A percentile compares a stretch with the other conserved stretches of the same genome.
Evolutionary conservation across 371 early-diverging fungal species (phyloP).

Genomic region (Dipsacomyces acuminosporus): DNA sequence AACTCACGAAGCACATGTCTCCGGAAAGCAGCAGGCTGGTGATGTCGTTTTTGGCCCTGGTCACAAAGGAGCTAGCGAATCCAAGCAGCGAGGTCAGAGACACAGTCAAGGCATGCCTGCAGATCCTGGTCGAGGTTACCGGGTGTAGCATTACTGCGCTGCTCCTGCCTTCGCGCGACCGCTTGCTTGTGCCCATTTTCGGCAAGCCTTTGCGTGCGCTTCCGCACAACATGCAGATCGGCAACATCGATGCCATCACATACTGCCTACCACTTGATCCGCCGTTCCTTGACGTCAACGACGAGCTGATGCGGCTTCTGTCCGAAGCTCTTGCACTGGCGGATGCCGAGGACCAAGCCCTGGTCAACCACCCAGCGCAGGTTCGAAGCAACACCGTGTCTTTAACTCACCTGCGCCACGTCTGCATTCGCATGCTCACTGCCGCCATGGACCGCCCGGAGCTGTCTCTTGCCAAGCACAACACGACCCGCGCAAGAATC

Average conservation of each 20-base stretch:
- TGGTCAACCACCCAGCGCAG: slow-evolving; percentile 78
- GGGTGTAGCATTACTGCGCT: slow-evolving; percentile 78
- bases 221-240: slow-evolving; percentile 95
- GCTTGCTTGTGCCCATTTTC: slow-evolving; percentile 91
- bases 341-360: slow-evolving; percentile 96
- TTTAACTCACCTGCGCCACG: slow-evolving; percentile 81
- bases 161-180: slow-evolving; percentile 77
- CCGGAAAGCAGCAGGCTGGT: slow-evolving; percentile 32
- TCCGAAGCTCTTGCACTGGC: slow-evolving; percentile 92
- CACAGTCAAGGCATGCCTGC: slow-evolving; percentile 77
- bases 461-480: slow-evolving; percentile 65
- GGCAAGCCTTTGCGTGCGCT: slow-evolving; percentile 94
- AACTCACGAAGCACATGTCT: slow-evolving; percentile 17
- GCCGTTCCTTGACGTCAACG: slow-evolving; percentile 84
- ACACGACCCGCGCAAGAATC: slow-evolving; percentile 77
- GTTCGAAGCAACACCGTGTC: slow-evolving; percentile 73
- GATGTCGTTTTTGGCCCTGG: slow-evolving; percentile 57
- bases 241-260: slow-evolving; percentile 96
- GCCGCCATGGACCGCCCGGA: slow-evolving; percentile 83
- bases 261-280: slow-evolving; percentile 91
- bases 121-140: slow-evolving; percentile 73
- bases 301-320: slow-evolving; percentile 84
- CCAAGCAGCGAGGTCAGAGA: slow-evolving; percentile 86
- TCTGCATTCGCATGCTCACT: slow-evolving; percentile 91
- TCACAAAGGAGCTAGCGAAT: slow-evolving; percentile 89